A percentile compares a stretch with the other conserved stretches of the same genome.
Evolutionary conservation across 805 yeast genomes (phyloP).

Genomic region (Yarrowia sp.): DNA sequence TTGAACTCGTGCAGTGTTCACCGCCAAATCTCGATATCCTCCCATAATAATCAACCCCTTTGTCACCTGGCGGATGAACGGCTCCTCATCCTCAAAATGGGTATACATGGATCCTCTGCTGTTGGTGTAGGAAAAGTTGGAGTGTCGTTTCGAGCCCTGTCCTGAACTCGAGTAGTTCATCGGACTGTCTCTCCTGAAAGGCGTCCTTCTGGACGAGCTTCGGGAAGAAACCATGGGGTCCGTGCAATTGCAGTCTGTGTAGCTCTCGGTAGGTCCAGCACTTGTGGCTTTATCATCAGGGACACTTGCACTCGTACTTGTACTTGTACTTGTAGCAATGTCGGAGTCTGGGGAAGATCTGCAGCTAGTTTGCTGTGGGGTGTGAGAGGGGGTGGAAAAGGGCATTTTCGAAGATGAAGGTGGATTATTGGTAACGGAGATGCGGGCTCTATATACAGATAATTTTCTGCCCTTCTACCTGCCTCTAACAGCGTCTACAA

Average conservation of each 20-base stretch:
- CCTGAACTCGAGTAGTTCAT: neutral
- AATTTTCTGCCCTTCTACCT: no score
- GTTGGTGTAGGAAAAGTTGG: neutral
- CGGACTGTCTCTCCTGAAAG: neutral
- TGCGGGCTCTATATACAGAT: no score
- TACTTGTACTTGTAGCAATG: neutral
- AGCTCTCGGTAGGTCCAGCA: neutral
- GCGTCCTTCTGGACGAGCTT: neutral
- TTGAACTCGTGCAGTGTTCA: neutral
- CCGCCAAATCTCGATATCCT: neutral
- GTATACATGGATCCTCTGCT: constrained; percentile 3
- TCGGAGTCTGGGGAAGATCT: constrained; percentile 1
- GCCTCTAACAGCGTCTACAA: no score
- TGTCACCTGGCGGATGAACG: constrained; percentile 7
- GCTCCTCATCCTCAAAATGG: neutral
- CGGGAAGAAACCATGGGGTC: neutral
- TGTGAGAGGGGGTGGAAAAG: no score
- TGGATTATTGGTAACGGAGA: no score
- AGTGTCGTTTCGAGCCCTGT: neutral
- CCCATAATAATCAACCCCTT: neutral
- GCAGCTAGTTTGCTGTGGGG: neutral
- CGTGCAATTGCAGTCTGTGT: neutral
- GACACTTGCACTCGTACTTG: no score
- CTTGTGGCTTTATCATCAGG: neutral
- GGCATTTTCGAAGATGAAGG: no score